Base-by-base conservation (phyloP, 1,284 basidiomycete genomes). In the Mycosarcoma maydis region DNA sequence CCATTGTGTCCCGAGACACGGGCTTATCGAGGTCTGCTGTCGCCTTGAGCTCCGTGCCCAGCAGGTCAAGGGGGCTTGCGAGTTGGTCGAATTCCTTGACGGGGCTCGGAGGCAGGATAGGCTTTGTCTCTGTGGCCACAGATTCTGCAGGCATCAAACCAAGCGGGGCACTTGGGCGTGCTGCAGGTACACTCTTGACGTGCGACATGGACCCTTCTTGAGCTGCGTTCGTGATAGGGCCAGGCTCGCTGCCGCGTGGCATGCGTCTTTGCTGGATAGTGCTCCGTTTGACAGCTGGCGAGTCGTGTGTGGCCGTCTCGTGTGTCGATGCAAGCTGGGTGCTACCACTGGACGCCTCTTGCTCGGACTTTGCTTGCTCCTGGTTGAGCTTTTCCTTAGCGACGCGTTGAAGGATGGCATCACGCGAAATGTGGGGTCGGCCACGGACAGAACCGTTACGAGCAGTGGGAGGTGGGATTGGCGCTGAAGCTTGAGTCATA, bases 371-470 rank as follows among this genome's bases (percentile, higher is more conserved):
- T 6, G 58, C 54, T 42, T 72, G 69, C 23, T 49, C 52, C 22
- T 67, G 65, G 32, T 55, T 43, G 32, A 58, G 50, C 59, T 74
- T 74, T 24, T 76, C 69, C 20, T 38, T 44, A 1, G 75, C 76
- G 4, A 80, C 74, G n/a, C 80, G 72, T 53, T 71, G 61, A 17
- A 79, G 72, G 20, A 81, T 74, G 11, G 71, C 62, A 42, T 80
- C 78, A 10, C 77, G 69, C 16, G 80, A 76, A 43, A 81, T 81
- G 50, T 78, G 76, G 10, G 80, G 80, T 17, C 78, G 60, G 14
- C 58, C 64, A 14, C 71, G 54, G 5, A 51, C 6, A 3, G 55
- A 52, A 6, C 50, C 53, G 26, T 42, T 56, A 10, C 53, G 50
- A 14, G n/a, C 37, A 3, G 54, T 45, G 8, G 53, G 54, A 11